Evolutionary conservation across 306 rosid species (phyloP), one percentile per base, ranked within the genome.

Genomic region (Begonia peltatifolia): DNA sequence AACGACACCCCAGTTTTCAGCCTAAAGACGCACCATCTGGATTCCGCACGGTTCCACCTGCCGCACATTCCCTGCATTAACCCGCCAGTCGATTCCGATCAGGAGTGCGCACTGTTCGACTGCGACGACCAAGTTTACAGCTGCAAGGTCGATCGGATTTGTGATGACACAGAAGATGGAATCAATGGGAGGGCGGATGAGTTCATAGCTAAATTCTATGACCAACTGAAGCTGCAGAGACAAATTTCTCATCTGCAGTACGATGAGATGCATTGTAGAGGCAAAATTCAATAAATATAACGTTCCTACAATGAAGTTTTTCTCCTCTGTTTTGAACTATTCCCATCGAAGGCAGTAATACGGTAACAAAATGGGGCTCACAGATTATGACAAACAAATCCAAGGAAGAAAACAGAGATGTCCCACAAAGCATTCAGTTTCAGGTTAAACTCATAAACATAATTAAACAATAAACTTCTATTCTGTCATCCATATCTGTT

Each of bases 11-110:
- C 97, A 0, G 55, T 85, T 42, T 78, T 85, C 67, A 66, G 68
- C 12, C 59, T 83, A 51, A 83, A 70, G 63, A 70, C 63, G 71
- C 61, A 67, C 14, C 84, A 80, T 6, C 82, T 79, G 0, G 22
- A 74, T 20, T 83, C 86, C 18, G 16, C 71, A 87, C 74, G 94
- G 17, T 80, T 79, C 64, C 75, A 65, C 69, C 41, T 87, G 43
- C 95, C 94, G 60, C 76, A 64, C 69, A 44, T 88, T 46, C 95
- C 94, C 1, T 90, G 95, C 58, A 68, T 85, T 17, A 90, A 72
- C 18, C 77, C 87, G 0, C 70, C 47, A 0, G 83, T 80, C 22
- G 85, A 82, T 56, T 86, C 75, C 13, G 79, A 77, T 23, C 79
- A 64, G 13, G 93, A 71, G 35, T 79, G 72, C 6, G 58, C 64